Conservation (phyloP, 106 monocot species). For the Acanthochlamys bracteata region DNA sequence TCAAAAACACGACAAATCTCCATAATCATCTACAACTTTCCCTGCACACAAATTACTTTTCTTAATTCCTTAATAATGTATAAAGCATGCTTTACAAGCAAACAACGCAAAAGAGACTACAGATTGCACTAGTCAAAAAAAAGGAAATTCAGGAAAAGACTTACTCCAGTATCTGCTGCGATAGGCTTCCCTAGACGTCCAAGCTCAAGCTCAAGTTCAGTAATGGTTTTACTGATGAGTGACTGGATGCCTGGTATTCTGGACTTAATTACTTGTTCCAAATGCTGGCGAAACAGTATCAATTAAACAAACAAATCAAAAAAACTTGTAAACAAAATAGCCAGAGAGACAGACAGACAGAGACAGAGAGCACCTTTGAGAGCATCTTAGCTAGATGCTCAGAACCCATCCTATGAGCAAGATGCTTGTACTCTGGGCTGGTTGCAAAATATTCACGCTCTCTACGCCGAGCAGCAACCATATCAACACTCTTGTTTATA, state of each 20-base stretch:
- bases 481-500: conserved; percentile 86
- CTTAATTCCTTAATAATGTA: not conserved
- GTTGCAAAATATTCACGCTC: conserved; percentile 73
- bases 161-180: conserved; percentile 94
- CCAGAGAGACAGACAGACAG: not conserved
- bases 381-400: conserved; percentile 76
- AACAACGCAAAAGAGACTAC: too few relatives aligned
- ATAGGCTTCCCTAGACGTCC: conserved; percentile 83
- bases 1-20: conserved; percentile 96
- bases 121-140: not conserved
- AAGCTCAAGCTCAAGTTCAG: conserved; percentile 84
- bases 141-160: conserved; percentile 1
- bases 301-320: too few relatives aligned
- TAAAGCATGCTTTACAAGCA: not conserved
- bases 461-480: conserved; percentile 82
- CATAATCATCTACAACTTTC: conserved; percentile 90
- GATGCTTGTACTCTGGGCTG: conserved; percentile 78
- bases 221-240: conserved; percentile 81
- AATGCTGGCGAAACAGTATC: conserved; percentile 55
- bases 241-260: conserved; percentile 91
- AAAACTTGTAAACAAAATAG: not conserved
- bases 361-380: conserved; percentile 39
- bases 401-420: conserved; percentile 77
- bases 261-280: conserved; percentile 94
- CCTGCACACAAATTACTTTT: conserved; percentile 41